Percentiles rank a stretch among this genome's conserved stretches.
Evolutionary conservation across 73 alveolate genomes (phyloP).

Genomic region (Effrenium voratum): DNA sequence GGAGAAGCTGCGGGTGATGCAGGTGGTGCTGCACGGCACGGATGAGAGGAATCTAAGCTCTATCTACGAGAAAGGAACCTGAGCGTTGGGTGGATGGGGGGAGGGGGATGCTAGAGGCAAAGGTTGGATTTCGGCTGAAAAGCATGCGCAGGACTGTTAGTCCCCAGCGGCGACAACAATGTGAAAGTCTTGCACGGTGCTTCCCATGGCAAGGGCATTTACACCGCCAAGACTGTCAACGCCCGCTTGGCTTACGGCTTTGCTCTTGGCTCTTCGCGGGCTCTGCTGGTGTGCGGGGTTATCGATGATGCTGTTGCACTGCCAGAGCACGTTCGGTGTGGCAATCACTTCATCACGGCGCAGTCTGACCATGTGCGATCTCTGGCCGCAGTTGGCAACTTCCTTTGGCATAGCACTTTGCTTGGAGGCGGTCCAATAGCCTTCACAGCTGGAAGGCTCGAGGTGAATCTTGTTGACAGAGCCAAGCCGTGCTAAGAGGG

Average conservation of each 20-base stretch:
- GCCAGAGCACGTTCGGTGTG: constrained; percentile 54
- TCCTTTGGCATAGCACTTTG: no score
- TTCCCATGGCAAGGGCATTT: constrained; percentile 80
- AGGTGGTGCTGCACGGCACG: constrained; percentile 62
- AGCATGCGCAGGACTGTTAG: constrained; percentile 77
- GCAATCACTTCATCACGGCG: constrained; percentile 71
- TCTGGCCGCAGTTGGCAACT: background rate
- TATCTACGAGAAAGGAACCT: constrained; percentile 78
- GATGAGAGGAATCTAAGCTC: constrained; percentile 57
- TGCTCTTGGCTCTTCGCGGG: constrained; percentile 31
- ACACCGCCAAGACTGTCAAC: constrained; percentile 78
- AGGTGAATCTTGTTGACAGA: no score
- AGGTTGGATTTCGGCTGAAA: no score
- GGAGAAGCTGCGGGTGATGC: background rate
- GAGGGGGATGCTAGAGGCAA: no score
- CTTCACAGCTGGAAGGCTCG: no score
- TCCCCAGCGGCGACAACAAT: constrained; percentile 5
- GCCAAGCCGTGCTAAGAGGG: no score
- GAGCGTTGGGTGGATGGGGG: no score
- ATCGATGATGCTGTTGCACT: constrained; percentile 52
- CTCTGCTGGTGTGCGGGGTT: constrained; percentile 64
- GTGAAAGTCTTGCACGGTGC: constrained; percentile 58
- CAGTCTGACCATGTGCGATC: constrained; percentile 58
- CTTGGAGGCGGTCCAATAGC: no score
- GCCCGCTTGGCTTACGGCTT: constrained; percentile 62